Base-by-base conservation (phyloP, 305 asterid genomes). In the Ajuga reptans region DNA sequence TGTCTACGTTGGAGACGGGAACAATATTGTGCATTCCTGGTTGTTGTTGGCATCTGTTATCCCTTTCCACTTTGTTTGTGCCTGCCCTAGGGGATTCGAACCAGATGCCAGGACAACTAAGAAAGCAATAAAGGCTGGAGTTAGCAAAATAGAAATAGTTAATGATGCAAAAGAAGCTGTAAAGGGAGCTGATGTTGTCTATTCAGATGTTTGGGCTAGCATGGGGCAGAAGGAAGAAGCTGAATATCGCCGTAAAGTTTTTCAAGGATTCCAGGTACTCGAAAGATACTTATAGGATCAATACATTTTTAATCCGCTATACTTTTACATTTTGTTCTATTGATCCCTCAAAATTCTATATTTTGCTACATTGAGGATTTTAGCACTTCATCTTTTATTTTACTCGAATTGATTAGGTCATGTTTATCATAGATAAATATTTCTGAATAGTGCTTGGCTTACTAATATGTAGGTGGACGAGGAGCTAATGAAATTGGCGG, bases 201-300 rank as follows among this genome's bases (percentile, higher is more conserved):
- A 93, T 77, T 74, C 97, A 14, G 98, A 93, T 84, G 96, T 93
- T 72, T 93, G 97, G 97, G 98, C 98, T 16, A 88, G 97, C 82
- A 90, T 90, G 96, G 97, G 98, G 34, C 96, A 93, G 78, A 93
- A 93, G 81, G 96, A 90, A 72, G 98, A 93, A 85, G 96, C 98
- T 82, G 95, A 87, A 63, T 74, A 90, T 75, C 97, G 98, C 14
- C 89, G 82, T 42, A 78, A 77, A 77, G 96, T 79, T 43, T 93
- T 93, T 80, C 88, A 88, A 83, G 96, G 91, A 61, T 93, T 90
- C 86, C 95, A 93, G 96, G 98, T 92, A 83, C 9, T 66, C 55
- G 12, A 41, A 18, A 43, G 24, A 14, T 57, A 36, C 24, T 17
- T 29, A 53, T 21, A 1, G 16, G 36, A 16, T 34, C 1, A n/a